These are phyloP conservation scores for Nyctanthes arbortristis DNA, from an alignment of 257 asterid species.

Conservation along the genomic window DNA sequence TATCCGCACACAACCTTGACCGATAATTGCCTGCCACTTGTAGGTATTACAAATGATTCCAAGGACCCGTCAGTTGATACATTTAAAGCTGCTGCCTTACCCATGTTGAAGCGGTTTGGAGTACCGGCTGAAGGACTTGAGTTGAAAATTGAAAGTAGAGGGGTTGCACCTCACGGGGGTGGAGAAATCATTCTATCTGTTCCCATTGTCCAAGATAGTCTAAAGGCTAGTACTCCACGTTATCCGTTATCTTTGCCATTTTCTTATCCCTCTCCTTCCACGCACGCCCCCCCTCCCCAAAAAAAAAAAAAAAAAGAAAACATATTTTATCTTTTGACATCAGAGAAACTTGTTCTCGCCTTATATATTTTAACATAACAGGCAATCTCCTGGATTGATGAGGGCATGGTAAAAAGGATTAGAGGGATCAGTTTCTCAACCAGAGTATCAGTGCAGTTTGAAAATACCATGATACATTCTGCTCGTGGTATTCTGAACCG, in stretches of 20 bases:
- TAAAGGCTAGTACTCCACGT: conserved; percentile 47
- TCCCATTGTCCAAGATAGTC: conserved; percentile 63
- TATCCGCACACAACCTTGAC: conserved; percentile 12
- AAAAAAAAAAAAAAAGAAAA: too few species aligned
- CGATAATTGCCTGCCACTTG: conserved; percentile 4
- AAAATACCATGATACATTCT: conserved; percentile 72
- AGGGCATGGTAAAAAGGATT: conserved; percentile 93
- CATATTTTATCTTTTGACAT: neutral
- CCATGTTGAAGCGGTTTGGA: conserved; percentile 81
- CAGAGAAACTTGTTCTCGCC: too few species aligned
- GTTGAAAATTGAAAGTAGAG: conserved; percentile 75
- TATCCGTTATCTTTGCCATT: neutral
- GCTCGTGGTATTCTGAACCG: conserved; percentile 88
- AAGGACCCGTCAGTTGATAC: conserved; percentile 93
- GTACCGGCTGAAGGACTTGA: conserved; percentile 68
- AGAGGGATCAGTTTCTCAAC: conserved; percentile 85
- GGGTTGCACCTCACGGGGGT: conserved; percentile 90
- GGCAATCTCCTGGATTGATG: conserved; percentile 87
- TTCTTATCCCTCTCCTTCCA: neutral
- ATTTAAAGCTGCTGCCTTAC: conserved; percentile 64
- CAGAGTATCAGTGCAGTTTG: conserved; percentile 78
- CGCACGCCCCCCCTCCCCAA: neutral
- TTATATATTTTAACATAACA: too few species aligned
- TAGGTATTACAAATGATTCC: conserved; percentile 89
- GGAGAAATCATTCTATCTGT: conserved; percentile 74